These are phyloP conservation scores for Artemisia tridentata DNA, from an alignment of 129 eudicot species.

Conservation along the genomic window DNA sequence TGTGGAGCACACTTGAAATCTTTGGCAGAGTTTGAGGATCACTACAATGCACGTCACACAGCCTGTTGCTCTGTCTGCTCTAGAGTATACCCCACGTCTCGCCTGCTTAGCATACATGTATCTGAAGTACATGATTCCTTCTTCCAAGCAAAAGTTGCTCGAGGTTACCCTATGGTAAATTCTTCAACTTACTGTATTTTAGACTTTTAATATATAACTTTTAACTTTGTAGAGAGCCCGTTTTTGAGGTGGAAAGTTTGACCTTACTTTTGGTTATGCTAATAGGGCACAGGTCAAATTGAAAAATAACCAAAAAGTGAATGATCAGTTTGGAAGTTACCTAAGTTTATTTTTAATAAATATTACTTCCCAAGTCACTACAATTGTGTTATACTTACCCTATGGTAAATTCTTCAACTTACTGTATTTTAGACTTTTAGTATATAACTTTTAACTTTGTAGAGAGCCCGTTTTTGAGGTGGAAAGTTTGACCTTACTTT, in stretches of 20 bases:
- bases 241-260: background rate
- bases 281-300: background rate
- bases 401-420: conserved; percentile 52
- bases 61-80: conserved; percentile 91
- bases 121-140: conserved; percentile 95
- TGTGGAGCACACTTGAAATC: conserved; percentile 67
- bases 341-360: background rate
- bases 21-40: conserved; percentile 84
- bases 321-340: background rate
- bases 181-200: conserved; percentile 7
- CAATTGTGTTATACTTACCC: too few relatives aligned
- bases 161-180: conserved; percentile 81
- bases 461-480: background rate
- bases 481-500: background rate
- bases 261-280: background rate
- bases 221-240: background rate
- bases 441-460: background rate
- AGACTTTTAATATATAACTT: background rate
- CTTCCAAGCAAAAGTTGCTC: conserved; percentile 91
- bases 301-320: background rate
- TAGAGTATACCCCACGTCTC: conserved; percentile 87
- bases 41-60: conserved; percentile 80
- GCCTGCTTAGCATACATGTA: conserved; percentile 84
- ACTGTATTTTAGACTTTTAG: background rate
- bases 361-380: background rate